Conservation (phyloP, 495 filamentous ascomycete genomes). For the Schizothecium vesticola region DNA sequence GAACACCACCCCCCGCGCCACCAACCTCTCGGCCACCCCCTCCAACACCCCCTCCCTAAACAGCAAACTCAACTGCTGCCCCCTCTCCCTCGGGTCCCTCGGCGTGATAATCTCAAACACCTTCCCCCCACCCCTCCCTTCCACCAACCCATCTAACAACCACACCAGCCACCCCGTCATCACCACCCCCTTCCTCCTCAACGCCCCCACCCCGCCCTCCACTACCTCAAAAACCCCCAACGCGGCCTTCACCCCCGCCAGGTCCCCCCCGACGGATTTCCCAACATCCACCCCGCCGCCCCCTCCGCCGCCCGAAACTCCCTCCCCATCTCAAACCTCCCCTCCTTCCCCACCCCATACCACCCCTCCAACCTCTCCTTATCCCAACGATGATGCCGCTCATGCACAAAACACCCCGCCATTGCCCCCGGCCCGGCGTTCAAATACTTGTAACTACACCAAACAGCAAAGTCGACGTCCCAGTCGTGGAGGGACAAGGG, state of each 20-base stretch:
- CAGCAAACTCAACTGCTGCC: slow-evolving; percentile 75
- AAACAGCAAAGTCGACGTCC: slow-evolving; percentile 91
- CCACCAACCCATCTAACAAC: slow-evolving; percentile 46
- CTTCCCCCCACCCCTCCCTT: slow-evolving; percentile 24
- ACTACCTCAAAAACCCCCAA: slow-evolving; percentile 64
- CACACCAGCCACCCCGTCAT: slow-evolving; percentile 76
- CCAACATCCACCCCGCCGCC: slow-evolving; percentile 59
- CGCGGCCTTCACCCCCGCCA: slow-evolving; percentile 63
- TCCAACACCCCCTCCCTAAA: slow-evolving; percentile 64
- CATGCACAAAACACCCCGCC: slow-evolving; percentile 79
- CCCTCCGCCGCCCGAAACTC: slow-evolving; percentile 63
- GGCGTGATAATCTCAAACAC: slow-evolving; percentile 80
- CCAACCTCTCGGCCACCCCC: slow-evolving; percentile 55
- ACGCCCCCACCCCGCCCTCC: slow-evolving; percentile 53
- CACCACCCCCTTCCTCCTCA: slow-evolving; percentile 65
- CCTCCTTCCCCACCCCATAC: slow-evolving; percentile 74
- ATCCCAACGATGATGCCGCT: slow-evolving; percentile 51
- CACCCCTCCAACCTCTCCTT: slow-evolving; percentile 59
- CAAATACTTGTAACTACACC: slow-evolving; percentile 96
- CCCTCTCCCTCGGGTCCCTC: slow-evolving; percentile 60
- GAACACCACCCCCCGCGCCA: slow-evolving; percentile 65
- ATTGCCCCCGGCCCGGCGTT: slow-evolving; percentile 84
- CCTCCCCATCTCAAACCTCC: slow-evolving; percentile 72
- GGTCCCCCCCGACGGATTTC: slow-evolving; percentile 60
- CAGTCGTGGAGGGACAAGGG: slow-evolving; percentile 76